Evolutionary conservation across 257 asterid genomes (phyloP), one percentile per base, ranked within the genome.

Genomic region (Mentha longifolia): DNA sequence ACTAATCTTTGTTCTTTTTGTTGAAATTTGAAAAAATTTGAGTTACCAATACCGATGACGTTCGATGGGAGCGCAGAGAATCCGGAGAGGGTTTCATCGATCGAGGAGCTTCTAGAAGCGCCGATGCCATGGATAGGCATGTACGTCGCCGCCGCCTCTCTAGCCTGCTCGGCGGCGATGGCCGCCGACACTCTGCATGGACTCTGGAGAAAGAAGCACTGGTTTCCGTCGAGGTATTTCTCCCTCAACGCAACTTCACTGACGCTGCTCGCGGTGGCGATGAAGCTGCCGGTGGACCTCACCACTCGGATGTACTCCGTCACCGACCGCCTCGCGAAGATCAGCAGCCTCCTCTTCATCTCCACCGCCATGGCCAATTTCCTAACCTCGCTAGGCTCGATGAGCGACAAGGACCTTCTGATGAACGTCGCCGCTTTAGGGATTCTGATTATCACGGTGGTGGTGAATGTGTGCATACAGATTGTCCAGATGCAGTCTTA

Each of bases 51-150:
- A 20, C n/a, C 51, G 33, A 72, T 78, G 79, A n/a, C 78, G 17
- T 57, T 68, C 52, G 20, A 25, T 16, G 72, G 50, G 15, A 14
- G 17, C 31, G 2, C 41, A 1, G 51, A 45, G 43, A 41, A 25
- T 56, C 46, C 62, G 58, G 45, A n/a, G 37, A n/a, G 17, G 10
- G 60, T 3, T 47, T 30, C 59, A 11, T 5, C 17, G 31, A 65
- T 65, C 16, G 46, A 65, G 60, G 30, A 37, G 11, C 76, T 25
- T 57, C 81, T 80, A 4, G 79, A 61, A 42, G 76, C 67, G 3
- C 84, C 81, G 10, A 61, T 80, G 82, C 75, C 79, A n/a, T 80
- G 84, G 79, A 80, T 80, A 58, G 84, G 84, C 54, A 74, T 68
- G 61, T 81, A 81, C 35, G 77, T 75, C 2, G 84, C 84, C 25